These are phyloP conservation scores for Heterobasidion parviporum DNA, from an alignment of 1,284 basidiomycete species.

Conservation along the genomic window DNA sequence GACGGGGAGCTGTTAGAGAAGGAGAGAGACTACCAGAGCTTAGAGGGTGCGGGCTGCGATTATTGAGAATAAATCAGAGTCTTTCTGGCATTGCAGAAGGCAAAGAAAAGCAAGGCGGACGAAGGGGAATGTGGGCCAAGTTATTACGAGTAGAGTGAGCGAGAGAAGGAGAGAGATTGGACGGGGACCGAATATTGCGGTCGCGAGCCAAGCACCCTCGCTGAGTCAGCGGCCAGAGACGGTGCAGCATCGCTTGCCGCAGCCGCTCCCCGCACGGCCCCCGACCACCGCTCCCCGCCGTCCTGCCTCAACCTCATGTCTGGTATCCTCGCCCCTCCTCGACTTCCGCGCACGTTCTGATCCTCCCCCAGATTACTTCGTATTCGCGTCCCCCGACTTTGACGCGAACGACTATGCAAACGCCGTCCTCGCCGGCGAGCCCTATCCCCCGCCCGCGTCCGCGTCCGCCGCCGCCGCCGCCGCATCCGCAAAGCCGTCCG, in stretches of 20 bases:
- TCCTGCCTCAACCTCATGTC: neutral
- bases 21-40: neutral
- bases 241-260: neutral
- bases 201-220: no score
- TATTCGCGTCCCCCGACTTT: conserved; percentile 64
- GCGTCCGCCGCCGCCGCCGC: no score
- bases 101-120: neutral
- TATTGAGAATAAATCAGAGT: neutral
- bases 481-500: conserved; percentile 23
- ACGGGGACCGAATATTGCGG: no score
- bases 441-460: conserved; percentile 44
- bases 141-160: neutral
- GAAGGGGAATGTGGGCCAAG: neutral
- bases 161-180: neutral
- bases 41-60: neutral
- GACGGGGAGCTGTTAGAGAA: neutral
- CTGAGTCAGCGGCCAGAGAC: neutral
- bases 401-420: conserved; percentile 87
- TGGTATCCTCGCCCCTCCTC: neutral
- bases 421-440: conserved; percentile 73
- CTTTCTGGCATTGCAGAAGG: neutral
- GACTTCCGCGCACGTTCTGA: neutral
- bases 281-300: no score
- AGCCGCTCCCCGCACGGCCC: neutral
- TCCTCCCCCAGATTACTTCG: conserved; percentile 44